phyloP scores from a whole-genome alignment of 306 rosid species.

The Lathyrus oleraceus region DNA sequence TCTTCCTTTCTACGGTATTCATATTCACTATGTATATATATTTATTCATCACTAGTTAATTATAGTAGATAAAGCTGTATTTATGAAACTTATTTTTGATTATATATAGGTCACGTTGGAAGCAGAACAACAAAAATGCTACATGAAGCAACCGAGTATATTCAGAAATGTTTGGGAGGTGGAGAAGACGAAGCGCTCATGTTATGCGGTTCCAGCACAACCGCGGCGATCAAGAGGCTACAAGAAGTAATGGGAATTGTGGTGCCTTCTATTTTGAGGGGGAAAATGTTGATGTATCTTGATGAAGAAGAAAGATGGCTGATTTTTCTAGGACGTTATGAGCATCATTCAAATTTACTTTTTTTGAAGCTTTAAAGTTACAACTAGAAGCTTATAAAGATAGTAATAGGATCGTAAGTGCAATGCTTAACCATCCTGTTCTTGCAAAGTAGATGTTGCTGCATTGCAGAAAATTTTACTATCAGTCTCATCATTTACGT shows the following conservation, averaged over 20 bases:
- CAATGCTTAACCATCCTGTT: too few relatives aligned
- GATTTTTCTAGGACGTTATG: constrained; percentile 79
- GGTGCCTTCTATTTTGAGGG: constrained; percentile 64
- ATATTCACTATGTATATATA: neutral
- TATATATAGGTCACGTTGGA: constrained; percentile 67
- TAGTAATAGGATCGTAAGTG: too few relatives aligned
- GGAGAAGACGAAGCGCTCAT: constrained; percentile 58
- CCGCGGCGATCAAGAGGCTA: constrained; percentile 76
- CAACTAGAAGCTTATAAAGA: too few relatives aligned
- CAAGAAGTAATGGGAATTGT: constrained; percentile 84
- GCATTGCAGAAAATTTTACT: too few relatives aligned
- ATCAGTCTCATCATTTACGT: too few relatives aligned
- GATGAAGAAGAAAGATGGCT: constrained; percentile 67
- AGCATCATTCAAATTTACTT: constrained; percentile 86
- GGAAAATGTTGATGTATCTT: constrained; percentile 39
- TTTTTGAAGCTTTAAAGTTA: constrained; percentile 92
- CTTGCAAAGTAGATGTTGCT: too few relatives aligned
- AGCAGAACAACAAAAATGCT: constrained; percentile 65
- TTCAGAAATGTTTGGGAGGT: constrained; percentile 73
- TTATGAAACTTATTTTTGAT: neutral
- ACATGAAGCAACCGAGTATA: constrained; percentile 54
- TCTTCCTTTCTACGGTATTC: constrained; percentile 73
- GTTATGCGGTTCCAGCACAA: constrained; percentile 80
- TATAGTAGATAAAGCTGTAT: neutral
- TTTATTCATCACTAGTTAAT: too few relatives aligned